These are phyloP conservation scores for Martiniozyma abietophila DNA, from an alignment of 805 yeast species.

Conservation along the genomic window DNA sequence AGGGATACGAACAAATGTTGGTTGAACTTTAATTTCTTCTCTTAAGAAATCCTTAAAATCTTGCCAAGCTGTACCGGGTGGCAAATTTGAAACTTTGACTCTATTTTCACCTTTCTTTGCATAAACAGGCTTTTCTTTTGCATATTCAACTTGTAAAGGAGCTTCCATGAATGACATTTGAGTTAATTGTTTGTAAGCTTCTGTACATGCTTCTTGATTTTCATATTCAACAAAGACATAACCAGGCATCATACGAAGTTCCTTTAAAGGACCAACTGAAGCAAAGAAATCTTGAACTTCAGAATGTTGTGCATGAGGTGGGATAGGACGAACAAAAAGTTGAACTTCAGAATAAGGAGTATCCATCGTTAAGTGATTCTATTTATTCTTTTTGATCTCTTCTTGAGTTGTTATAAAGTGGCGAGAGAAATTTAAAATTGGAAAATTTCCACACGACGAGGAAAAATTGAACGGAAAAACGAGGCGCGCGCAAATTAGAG, in stretches of 20 bases:
- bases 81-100: conserved; percentile 59
- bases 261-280: conserved; percentile 57
- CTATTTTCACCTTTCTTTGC: conserved; percentile 68
- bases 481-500: too few relatives aligned
- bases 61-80: conserved; percentile 78
- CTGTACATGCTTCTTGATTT: conserved; percentile 43
- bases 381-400: not conserved
- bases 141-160: conserved; percentile 42
- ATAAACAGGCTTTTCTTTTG: conserved; percentile 39
- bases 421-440: too few relatives aligned
- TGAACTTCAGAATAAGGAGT: conserved; percentile 27
- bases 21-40: conserved; percentile 55
- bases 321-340: conserved; percentile 31
- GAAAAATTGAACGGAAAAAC: not conserved
- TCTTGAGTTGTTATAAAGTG: too few relatives aligned
- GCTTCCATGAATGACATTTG: conserved; percentile 42
- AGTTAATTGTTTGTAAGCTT: conserved; percentile 39
- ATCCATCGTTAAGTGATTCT: conserved; percentile 3
- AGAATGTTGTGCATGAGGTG: conserved; percentile 30
- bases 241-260: conserved; percentile 67
- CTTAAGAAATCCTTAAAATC: conserved; percentile 85
- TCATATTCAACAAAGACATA: conserved; percentile 86
- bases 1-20: conserved; percentile 51
- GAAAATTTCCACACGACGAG: too few relatives aligned
- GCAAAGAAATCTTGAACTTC: conserved; percentile 63